phyloP scores from a whole-genome alignment of 108 stramenopile species.

The Conticribra guillardii region DNA sequence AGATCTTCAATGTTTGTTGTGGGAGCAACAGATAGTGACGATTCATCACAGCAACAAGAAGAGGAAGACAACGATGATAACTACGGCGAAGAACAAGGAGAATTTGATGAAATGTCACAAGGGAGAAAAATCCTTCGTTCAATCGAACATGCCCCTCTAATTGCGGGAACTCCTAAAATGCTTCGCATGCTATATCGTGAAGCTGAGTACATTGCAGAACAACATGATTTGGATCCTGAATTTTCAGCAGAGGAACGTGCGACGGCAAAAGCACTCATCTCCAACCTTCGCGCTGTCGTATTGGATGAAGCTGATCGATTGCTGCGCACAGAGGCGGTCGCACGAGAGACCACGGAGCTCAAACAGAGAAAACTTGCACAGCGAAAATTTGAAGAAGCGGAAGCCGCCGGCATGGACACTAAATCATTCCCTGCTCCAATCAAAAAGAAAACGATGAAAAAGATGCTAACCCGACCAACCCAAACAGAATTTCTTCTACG shows the following conservation, averaged over 20 bases:
- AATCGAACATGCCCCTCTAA: slow-evolving; percentile 35
- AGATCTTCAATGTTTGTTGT: slow-evolving; percentile 43
- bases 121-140: slow-evolving; percentile 15
- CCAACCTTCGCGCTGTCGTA: slow-evolving; percentile 60
- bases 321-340: slow-evolving; percentile 62
- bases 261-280: slow-evolving; percentile 34
- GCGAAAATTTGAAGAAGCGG: slow-evolving; percentile 1
- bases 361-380: slow-evolving; percentile 40
- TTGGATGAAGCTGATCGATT: slow-evolving; percentile 83
- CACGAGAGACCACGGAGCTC: slow-evolving; percentile 43
- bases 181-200: slow-evolving; percentile 60
- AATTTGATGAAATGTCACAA: slow-evolving; percentile 7
- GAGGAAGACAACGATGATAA: not conserved
- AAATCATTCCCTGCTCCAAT: not conserved
- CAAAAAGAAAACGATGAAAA: slow-evolving; percentile 33
- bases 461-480: slow-evolving; percentile 39
- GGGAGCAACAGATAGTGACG: slow-evolving; percentile 8
- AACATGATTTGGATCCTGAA: slow-evolving; percentile 6
- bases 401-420: slow-evolving; percentile 9
- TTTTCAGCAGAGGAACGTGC: slow-evolving; percentile 25
- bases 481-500: slow-evolving; percentile 50
- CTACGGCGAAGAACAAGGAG: slow-evolving; percentile 12
- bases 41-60: not conserved
- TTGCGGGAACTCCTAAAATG: slow-evolving; percentile 69
- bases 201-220: slow-evolving; percentile 13